A percentile compares a stretch with the other conserved stretches of the same genome.
phyloP scores from a whole-genome alignment of 306 rosid species.

The Lathyrus aphaca region DNA sequence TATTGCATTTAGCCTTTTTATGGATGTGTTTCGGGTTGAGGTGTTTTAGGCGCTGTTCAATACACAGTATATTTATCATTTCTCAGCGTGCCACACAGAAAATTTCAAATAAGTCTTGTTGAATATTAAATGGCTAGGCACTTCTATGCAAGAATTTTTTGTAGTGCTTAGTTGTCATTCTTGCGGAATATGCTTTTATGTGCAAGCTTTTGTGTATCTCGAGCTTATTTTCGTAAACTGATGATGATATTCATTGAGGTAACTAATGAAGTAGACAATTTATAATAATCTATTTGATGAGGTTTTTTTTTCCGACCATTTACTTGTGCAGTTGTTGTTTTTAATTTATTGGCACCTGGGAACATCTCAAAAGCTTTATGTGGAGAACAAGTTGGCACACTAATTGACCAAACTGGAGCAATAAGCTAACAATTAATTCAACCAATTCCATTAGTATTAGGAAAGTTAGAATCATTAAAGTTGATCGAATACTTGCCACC shows the following conservation, averaged over 20 bases:
- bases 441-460: slow-evolving; percentile 37
- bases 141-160: slow-evolving; percentile 11
- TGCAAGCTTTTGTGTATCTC: slow-evolving; percentile 9
- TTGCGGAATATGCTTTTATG: slow-evolving; percentile 27
- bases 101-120: slow-evolving; percentile 17
- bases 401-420: slow-evolving; percentile 67
- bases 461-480: slow-evolving; percentile 25
- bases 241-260: slow-evolving; percentile 22
- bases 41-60: slow-evolving; percentile 17
- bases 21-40: slow-evolving; percentile 26
- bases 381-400: slow-evolving; percentile 71
- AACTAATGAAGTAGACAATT: slow-evolving; percentile 1
- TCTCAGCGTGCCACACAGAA: not conserved
- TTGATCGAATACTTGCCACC: slow-evolving; percentile 18
- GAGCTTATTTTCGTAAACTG: slow-evolving; percentile 15
- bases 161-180: slow-evolving; percentile 20
- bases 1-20: slow-evolving; percentile 29
- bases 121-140: slow-evolving; percentile 4
- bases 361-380: slow-evolving; percentile 72
- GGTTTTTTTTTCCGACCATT: not conserved
- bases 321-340: slow-evolving; percentile 60
- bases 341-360: slow-evolving; percentile 68
- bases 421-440: slow-evolving; percentile 48
- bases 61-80: slow-evolving; percentile 9
- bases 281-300: slow-evolving; percentile 25